Conservation (phyloP, 2,329 filamentous ascomycete genomes). For the Penicillium sp. region DNA sequence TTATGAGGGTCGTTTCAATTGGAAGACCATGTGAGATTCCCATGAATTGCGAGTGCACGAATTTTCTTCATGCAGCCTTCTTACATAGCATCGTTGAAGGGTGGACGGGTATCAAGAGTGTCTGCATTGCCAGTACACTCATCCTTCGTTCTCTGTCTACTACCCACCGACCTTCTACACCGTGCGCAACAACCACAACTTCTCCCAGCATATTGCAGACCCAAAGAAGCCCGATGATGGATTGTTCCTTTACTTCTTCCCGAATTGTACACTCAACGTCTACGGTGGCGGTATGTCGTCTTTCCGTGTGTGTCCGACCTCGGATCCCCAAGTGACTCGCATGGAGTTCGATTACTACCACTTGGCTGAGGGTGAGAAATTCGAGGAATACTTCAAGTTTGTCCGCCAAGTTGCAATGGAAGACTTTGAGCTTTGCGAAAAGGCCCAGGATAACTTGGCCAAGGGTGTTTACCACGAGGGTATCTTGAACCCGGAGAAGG, state of each 20-base stretch:
- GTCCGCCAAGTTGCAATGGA: conserved; percentile 63
- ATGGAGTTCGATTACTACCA: conserved; percentile 69
- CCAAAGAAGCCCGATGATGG: conserved; percentile 60
- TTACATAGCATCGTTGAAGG: conserved; percentile 37
- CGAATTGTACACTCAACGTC: conserved; percentile 62
- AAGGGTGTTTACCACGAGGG: conserved; percentile 62
- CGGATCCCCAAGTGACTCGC: conserved; percentile 56
- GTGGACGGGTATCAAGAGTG: conserved; percentile 66
- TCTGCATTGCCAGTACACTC: conserved; percentile 64
- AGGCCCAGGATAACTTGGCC: conserved; percentile 60
- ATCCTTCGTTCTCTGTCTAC: conserved; percentile 61
- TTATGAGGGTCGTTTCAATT: conserved; percentile 65
- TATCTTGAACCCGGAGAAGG: conserved; percentile 62
- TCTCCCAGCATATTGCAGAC: conserved; percentile 62
- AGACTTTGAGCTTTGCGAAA: conserved; percentile 64
- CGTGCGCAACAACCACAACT: conserved; percentile 61
- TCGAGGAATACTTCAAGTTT: conserved; percentile 63
- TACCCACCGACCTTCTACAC: conserved; percentile 63
- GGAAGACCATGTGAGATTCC: conserved; percentile 61
- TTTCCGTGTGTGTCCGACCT: conserved; percentile 61
- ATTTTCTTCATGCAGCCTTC: background rate
- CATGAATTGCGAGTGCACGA: background rate
- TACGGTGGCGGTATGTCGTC: conserved; percentile 65
- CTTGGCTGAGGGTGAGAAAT: conserved; percentile 56
- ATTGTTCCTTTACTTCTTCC: conserved; percentile 64